Evolutionary conservation across 129 eudicot genomes (phyloP).

Genomic region (Dittrichia graveolens): DNA sequence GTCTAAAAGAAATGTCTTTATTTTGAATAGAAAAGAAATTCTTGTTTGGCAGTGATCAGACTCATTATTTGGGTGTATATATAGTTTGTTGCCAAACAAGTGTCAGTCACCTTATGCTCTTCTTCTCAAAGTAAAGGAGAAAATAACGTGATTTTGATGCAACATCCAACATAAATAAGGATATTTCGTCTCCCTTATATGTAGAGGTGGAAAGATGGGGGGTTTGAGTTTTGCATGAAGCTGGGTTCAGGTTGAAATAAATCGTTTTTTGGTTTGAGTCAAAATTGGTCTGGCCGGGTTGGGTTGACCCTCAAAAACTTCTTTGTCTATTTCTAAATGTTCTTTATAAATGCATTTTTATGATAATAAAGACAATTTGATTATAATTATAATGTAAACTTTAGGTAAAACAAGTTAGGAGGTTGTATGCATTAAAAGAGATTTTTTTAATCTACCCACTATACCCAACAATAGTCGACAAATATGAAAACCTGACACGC

Average conservation of each 20-base stretch:
- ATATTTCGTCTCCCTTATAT: slow-evolving; percentile 1
- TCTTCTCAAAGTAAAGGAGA: not conserved
- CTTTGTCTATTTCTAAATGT: not conserved
- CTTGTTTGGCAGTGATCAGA: not conserved
- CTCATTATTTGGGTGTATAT: slow-evolving; percentile 5
- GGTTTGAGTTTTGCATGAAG: not conserved
- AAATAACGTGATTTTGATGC: slow-evolving; percentile 19
- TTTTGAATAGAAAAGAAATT: not conserved
- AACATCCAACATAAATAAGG: slow-evolving; percentile 3
- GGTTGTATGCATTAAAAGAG: not conserved
- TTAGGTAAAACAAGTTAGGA: not conserved
- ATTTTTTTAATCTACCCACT: not conserved
- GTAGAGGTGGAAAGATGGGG: not conserved
- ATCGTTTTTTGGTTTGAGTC: not conserved
- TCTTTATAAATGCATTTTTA: not conserved
- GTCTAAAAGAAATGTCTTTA: not conserved
- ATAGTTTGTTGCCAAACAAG: slow-evolving; percentile 13
- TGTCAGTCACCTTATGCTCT: slow-evolving; percentile 2
- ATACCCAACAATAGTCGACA: not conserved
- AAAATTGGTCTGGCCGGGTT: not conserved
- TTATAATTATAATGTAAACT: not conserved
- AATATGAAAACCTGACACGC: not conserved
- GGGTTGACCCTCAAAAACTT: not conserved
- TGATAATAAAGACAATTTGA: not conserved
- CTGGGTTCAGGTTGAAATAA: not conserved